Conservation (phyloP, 75 land plant species). For the Picea sitchensis region DNA sequence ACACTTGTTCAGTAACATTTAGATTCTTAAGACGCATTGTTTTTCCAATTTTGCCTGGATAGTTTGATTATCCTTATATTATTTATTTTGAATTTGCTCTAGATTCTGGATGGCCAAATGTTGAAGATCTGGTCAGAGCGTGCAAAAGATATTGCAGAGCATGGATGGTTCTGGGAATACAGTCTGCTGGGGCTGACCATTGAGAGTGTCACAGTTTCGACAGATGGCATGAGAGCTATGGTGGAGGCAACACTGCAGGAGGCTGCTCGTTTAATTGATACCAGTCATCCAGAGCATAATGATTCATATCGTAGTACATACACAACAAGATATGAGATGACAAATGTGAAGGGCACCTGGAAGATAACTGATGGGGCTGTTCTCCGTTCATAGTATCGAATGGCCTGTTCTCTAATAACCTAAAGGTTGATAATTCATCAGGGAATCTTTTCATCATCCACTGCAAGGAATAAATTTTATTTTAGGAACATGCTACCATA, state of each 20-base stretch:
- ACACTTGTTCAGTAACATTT: background rate
- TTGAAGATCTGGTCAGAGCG: constrained; percentile 81
- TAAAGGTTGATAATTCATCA: too few species aligned
- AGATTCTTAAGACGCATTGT: background rate
- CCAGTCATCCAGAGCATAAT: constrained; percentile 53
- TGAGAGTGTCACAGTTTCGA: constrained; percentile 80
- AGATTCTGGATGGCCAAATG: constrained; percentile 66
- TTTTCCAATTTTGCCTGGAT: background rate
- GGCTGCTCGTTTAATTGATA: constrained; percentile 57
- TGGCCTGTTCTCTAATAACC: too few species aligned
- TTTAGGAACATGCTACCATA: too few species aligned
- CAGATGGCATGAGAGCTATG: constrained; percentile 72
- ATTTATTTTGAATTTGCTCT: background rate
- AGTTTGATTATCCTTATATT: background rate
- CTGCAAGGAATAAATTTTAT: too few species aligned
- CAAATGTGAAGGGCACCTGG: constrained; percentile 50
- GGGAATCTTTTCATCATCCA: too few species aligned
- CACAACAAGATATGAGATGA: constrained; percentile 82
- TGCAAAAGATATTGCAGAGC: constrained; percentile 61
- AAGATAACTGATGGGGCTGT: constrained; percentile 82
- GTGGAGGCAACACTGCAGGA: constrained; percentile 94
- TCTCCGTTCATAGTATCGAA: constrained; percentile 40
- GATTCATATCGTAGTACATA: constrained; percentile 71
- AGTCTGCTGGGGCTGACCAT: constrained; percentile 56
- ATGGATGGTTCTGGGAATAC: constrained; percentile 96